A percentile compares a stretch with the other conserved stretches of the same genome.
Evolutionary conservation across 495 filamentous ascomycete genomes (phyloP).

Genomic region (Penicillium cataractarum): DNA sequence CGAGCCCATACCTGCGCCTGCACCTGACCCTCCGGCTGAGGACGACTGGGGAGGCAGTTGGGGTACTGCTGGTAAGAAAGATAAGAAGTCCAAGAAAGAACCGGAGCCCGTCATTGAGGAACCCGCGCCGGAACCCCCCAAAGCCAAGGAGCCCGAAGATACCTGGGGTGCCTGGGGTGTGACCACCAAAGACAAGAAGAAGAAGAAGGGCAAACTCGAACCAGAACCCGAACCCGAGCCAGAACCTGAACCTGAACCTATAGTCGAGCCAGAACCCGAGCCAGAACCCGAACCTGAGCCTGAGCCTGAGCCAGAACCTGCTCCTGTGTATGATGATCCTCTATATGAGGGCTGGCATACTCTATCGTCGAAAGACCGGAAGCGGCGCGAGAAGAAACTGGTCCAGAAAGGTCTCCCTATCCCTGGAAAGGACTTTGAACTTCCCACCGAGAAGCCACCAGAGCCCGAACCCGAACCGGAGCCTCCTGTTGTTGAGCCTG

Average conservation of each 20-base stretch:
- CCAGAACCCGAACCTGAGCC: slow-evolving; percentile 35
- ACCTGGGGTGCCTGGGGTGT: slow-evolving; percentile 41
- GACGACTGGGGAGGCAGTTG: slow-evolving; percentile 37
- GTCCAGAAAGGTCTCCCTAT: slow-evolving; percentile 41
- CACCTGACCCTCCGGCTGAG: slow-evolving; percentile 26
- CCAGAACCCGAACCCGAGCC: slow-evolving; percentile 24
- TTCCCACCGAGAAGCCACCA: slow-evolving; percentile 29
- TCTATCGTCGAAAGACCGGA: slow-evolving; percentile 45
- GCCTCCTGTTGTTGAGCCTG: slow-evolving; percentile 22
- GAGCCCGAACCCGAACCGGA: slow-evolving; percentile 23
- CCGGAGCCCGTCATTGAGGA: slow-evolving; percentile 37
- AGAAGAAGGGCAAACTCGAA: slow-evolving; percentile 27
- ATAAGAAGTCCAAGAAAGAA: slow-evolving; percentile 44
- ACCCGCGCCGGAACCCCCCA: slow-evolving; percentile 24
- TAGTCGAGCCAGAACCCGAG: slow-evolving; percentile 33
- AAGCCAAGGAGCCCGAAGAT: slow-evolving; percentile 52
- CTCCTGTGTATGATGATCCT: slow-evolving; percentile 36
- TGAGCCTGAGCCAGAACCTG: slow-evolving; percentile 33
- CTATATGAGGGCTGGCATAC: slow-evolving; percentile 42
- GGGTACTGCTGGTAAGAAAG: slow-evolving; percentile 39
- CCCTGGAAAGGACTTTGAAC: slow-evolving; percentile 40
- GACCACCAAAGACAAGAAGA: slow-evolving; percentile 29
- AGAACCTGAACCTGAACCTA: slow-evolving; percentile 31
- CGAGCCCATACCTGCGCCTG: slow-evolving; percentile 26
- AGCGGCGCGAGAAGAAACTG: slow-evolving; percentile 43